phyloP scores from a whole-genome alignment of 2,329 filamentous ascomycete species.

The Furcasterigmium furcatum region DNA sequence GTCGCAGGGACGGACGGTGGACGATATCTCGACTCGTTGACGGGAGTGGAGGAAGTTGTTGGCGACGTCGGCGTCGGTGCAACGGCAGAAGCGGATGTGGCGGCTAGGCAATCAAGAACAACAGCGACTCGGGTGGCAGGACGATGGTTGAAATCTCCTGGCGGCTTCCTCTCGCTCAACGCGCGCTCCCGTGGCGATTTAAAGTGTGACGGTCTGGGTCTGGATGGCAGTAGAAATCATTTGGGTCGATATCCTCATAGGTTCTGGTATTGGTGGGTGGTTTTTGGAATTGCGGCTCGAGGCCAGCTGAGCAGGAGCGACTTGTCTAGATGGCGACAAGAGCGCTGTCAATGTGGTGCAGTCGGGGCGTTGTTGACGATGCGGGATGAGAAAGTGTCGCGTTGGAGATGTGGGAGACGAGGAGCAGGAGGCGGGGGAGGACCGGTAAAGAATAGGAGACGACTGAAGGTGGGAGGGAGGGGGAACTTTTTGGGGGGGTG shows the following conservation, averaged over 20 bases:
- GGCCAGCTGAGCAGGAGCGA: slow-evolving; percentile 10
- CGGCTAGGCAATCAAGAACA: slow-evolving; percentile 6
- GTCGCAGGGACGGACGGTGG: slow-evolving; percentile 21
- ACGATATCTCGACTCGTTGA: slow-evolving; percentile 10
- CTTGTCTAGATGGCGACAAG: slow-evolving; percentile 11
- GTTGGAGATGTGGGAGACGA: slow-evolving; percentile 1
- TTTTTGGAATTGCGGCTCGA: slow-evolving; percentile 3
- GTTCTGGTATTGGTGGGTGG: slow-evolving; percentile 8
- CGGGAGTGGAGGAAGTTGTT: slow-evolving; percentile 13
- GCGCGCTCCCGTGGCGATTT: slow-evolving; percentile 62
- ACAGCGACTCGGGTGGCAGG: slow-evolving; percentile 33
- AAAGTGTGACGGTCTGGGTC: slow-evolving; percentile 55
- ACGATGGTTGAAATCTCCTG: slow-evolving; percentile 59
- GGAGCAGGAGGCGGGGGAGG: background rate
- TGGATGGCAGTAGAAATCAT: slow-evolving; percentile 8
- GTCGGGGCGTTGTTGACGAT: slow-evolving; percentile 17
- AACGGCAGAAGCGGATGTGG: slow-evolving; percentile 6
- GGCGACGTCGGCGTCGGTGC: slow-evolving; percentile 20
- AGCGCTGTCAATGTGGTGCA: slow-evolving; percentile 5
- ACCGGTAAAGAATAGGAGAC: background rate
- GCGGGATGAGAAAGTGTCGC: slow-evolving; percentile 3
- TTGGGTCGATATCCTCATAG: slow-evolving; percentile 19
- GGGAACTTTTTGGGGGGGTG: background rate
- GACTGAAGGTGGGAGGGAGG: background rate
- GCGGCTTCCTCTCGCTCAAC: slow-evolving; percentile 48